phyloP scores from a whole-genome alignment of 2,329 filamentous ascomycete species.

The Neoscytalidium dimidiatum region DNA sequence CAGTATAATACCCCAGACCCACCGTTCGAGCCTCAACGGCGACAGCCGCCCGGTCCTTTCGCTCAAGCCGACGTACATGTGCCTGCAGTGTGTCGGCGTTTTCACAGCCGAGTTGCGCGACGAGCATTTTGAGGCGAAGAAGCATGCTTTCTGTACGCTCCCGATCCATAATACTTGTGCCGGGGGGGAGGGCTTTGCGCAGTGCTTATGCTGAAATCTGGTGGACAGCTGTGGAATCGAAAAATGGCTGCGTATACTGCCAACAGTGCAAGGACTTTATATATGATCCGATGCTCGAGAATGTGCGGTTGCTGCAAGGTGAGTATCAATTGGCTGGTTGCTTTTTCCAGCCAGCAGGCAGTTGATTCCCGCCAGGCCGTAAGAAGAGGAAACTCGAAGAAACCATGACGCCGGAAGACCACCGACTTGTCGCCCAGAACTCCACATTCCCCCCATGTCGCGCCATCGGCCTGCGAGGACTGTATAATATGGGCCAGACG shows the following conservation, averaged over 20 bases:
- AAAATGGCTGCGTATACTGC: constrained; percentile 74
- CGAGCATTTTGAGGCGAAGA: constrained; percentile 68
- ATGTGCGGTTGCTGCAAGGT: constrained; percentile 71
- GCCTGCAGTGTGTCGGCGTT: constrained; percentile 71
- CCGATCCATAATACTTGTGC: background rate
- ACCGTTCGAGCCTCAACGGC: constrained; percentile 47
- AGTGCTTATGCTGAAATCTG: constrained; percentile 22
- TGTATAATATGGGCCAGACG: constrained; percentile 97
- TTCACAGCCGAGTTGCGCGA: constrained; percentile 66
- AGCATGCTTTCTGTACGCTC: constrained; percentile 70
- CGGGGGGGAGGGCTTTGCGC: constrained; percentile 16
- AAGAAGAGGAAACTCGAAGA: constrained; percentile 79
- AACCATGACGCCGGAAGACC: constrained; percentile 63
- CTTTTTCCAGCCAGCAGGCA: background rate
- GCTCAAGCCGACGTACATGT: constrained; percentile 59
- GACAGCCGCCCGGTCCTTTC: constrained; percentile 62
- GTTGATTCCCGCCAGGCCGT: constrained; percentile 25
- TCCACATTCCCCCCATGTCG: constrained; percentile 79
- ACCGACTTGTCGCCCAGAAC: constrained; percentile 75
- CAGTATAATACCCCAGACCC: constrained; percentile 66
- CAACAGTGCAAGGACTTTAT: constrained; percentile 81
- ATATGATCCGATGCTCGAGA: constrained; percentile 79
- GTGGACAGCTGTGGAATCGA: constrained; percentile 71
- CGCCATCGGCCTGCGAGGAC: constrained; percentile 82
- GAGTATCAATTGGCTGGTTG: constrained; percentile 28